Evolutionary conservation across 2,329 filamentous ascomycete species (phyloP), one percentile per base, ranked within the genome.

Genomic region (Nemania abortiva): DNA sequence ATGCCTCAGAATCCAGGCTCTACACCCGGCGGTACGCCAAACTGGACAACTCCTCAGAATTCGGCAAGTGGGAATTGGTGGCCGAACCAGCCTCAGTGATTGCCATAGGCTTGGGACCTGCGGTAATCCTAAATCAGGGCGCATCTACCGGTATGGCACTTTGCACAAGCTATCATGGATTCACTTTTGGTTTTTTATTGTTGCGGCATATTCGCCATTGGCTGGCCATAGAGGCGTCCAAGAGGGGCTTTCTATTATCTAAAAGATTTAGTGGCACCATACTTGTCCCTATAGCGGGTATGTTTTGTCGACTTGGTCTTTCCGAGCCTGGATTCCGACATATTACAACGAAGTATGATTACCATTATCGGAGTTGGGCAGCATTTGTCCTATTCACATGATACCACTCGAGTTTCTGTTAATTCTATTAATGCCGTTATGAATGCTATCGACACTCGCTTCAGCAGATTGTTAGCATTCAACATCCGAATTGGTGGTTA

Each of bases 1-100:
- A 87, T 94, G 88, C 89, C 91, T 75, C 85, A 90, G 80, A 82
- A 86, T 79, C 81, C 86, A 74, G 80, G 89, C 3, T 81, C 81
- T 3, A 80, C 81, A 6, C 85, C 86, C 11, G 82, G 85, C 6
- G 84, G 84, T 24, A 84, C 84, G 1, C 87, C 88, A 70, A 78
- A 82, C 3, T 89, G 85, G 85, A 84, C 83, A 6, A 83, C 88
- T 45, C 89, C 91, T 74, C 89, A 90, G 74, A 89, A 90, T 66
- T 86, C 88, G 9, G 85, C 89, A 1, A 85, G 87, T 63, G 83
- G 75, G n/a, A 77, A 87, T 75, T 88, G 87, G 85, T 88, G 86
- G 86, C 74, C 83, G 9, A 84, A 83, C 65, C 83, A 84, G 70
- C 84, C 84, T 70, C 86, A 88, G 71, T 83, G 66, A 73, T 61